Percentiles rank a stretch among this genome's conserved stretches.
These are phyloP conservation scores for Podaxis sp. DNA, from an alignment of 768 basidiomycete species.

Conservation along the genomic window DNA sequence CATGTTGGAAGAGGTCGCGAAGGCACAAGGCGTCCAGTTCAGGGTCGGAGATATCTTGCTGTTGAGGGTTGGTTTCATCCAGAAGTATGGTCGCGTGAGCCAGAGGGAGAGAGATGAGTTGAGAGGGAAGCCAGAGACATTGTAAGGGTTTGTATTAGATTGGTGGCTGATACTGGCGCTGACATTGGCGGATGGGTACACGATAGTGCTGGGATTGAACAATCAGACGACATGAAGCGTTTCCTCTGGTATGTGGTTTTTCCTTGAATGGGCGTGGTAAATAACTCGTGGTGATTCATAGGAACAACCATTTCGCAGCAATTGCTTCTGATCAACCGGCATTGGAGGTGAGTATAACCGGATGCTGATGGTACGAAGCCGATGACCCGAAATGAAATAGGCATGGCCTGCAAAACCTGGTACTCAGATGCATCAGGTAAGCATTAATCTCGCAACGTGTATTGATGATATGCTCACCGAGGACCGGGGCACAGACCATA, in stretches of 20 bases:
- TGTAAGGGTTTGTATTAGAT: conserved; percentile 37
- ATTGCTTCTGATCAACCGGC: conserved; percentile 67
- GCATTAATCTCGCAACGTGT: conserved; percentile 8
- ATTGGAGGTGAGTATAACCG: conserved; percentile 46
- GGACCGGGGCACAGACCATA: conserved; percentile 41
- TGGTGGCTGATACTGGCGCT: neutral
- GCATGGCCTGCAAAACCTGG: conserved; percentile 52
- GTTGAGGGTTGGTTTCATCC: conserved; percentile 60
- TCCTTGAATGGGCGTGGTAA: neutral
- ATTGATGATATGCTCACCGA: conserved; percentile 1
- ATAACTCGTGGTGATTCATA: conserved; percentile 20
- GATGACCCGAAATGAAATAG: conserved; percentile 13
- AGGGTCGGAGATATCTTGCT: conserved; percentile 60
- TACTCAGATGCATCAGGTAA: conserved; percentile 55
- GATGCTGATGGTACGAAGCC: neutral
- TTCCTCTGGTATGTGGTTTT: conserved; percentile 58
- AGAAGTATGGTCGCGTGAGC: conserved; percentile 44
- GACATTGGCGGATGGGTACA: neutral
- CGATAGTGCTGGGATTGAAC: conserved; percentile 63
- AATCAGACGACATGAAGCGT: conserved; percentile 66
- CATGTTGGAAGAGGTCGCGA: conserved; percentile 58
- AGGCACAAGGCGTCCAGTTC: conserved; percentile 56
- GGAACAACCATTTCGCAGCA: conserved; percentile 75
- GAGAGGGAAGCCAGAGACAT: conserved; percentile 41
- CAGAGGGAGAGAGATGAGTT: conserved; percentile 46